phyloP scores from a whole-genome alignment of 257 asterid genomes.

The Nicotiana tabacum region DNA sequence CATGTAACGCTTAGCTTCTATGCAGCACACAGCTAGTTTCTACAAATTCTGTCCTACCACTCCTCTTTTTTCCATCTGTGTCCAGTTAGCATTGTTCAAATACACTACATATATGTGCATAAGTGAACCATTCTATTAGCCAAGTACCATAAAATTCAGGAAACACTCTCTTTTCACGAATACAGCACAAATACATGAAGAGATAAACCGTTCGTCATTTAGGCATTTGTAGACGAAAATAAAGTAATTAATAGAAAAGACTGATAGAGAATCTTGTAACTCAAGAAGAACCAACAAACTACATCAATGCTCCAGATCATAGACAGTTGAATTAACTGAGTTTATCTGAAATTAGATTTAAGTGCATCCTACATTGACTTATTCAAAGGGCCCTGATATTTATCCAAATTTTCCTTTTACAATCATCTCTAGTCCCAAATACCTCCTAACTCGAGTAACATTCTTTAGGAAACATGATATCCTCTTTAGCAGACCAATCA shows the following conservation, averaged over 20 bases:
- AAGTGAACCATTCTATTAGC: not conserved
- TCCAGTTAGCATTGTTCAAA: not conserved
- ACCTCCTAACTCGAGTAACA: not conserved
- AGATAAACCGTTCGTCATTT: not conserved
- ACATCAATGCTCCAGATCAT: not conserved
- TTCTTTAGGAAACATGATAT: not conserved
- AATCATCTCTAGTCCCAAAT: not conserved
- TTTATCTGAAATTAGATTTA: not conserved
- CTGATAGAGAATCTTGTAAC: slow-evolving; percentile 1
- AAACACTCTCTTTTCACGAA: not conserved
- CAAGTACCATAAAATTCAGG: not conserved
- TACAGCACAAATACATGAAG: not conserved
- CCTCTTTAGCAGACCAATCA: not conserved
- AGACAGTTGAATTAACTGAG: not conserved
- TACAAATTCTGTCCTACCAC: not conserved
- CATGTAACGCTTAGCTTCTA: not conserved
- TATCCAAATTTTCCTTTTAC: not conserved
- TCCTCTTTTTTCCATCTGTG: not conserved
- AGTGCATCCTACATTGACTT: not conserved
- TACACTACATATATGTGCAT: not conserved
- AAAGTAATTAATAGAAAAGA: not conserved
- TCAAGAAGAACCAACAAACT: not conserved
- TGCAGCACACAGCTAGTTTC: not conserved
- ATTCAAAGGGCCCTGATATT: not conserved
- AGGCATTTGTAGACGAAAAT: not conserved